Base-by-base conservation (phyloP, 2,329 filamentous ascomycete species). In the Thyridium curvatum region DNA sequence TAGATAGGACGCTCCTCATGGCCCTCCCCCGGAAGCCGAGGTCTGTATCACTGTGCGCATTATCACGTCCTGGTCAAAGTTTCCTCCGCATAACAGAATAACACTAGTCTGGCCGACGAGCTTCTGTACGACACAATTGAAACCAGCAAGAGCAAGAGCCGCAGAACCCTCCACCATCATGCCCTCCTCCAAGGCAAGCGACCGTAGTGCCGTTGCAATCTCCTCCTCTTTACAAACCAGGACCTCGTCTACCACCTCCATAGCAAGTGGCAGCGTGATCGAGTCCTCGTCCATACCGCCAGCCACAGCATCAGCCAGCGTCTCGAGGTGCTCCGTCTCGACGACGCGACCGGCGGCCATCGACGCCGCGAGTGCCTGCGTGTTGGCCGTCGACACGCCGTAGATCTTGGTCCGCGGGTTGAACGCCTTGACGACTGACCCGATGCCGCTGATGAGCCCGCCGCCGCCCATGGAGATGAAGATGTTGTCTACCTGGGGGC, bases 401-500 rank as follows among this genome's bases (percentile, higher is more conserved):
- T 45, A 51, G n/a, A 51, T 29, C 17, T 31, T 46, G 3, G 42
- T 46, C 2, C n/a, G 18, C 1, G 50, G 50, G 14, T 31, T 44
- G 21, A 52, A 52, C 4, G 50, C 44, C 26, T 50, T 52, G 35
- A 51, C 34, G 9, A 51, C 50, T 14, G 50, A 44, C 3, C 50
- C 49, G 17, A 52, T 48, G 15, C 50, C 50, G 17, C 49, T 46
- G 33, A 52, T 45, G 8, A 52, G 40, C 0, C 50, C 49, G 15
- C 47, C 49, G 13, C 50, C 50, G 12, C 50, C 49, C 47, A 52
- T 50, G 16, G 50, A 42, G 16, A 52, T 39, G 36, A 52, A 52
- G 13, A 50, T 15, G 17, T 45, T 51, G 16, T 52, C 49, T 4
- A 50, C 43, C 3, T 40, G 30, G 14, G 14, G 26, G 21, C 44